Evolutionary conservation across 2,329 filamentous ascomycete species (phyloP).

Genomic region (Aspergillus phoenicis): DNA sequence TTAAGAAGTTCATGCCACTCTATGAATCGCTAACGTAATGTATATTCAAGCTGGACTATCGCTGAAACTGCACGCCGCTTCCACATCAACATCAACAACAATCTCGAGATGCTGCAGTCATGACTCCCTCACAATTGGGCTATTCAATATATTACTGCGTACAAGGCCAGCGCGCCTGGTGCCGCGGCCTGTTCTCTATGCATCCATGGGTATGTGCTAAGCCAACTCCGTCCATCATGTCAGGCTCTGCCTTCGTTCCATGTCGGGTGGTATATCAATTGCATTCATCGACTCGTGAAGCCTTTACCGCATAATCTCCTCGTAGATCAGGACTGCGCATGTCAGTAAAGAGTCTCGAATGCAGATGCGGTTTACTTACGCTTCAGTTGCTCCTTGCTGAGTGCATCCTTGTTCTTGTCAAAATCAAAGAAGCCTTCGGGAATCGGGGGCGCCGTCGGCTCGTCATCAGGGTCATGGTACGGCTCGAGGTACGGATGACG

Average conservation of each 20-base stretch:
- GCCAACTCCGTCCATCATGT: constrained; percentile 7
- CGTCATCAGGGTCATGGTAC: constrained; percentile 97
- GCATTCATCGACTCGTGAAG: constrained; percentile 2
- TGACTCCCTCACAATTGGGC: not conserved
- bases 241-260: constrained; percentile 8
- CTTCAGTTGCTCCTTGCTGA: constrained; percentile 98
- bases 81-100: constrained; percentile 3
- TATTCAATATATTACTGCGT: constrained; percentile 7
- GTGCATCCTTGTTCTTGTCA: constrained; percentile 98
- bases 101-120: not conserved
- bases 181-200: constrained; percentile 16
- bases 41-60: constrained; percentile 8
- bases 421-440: constrained; percentile 99
- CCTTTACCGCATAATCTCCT: constrained; percentile 82
- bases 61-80: constrained; percentile 4
- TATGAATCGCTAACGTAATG: not conserved
- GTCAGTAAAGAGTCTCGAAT: constrained; percentile 16
- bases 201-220: constrained; percentile 23
- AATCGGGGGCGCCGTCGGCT: constrained; percentile 94
- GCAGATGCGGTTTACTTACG: constrained; percentile 50
- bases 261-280: not conserved
- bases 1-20: not conserved
- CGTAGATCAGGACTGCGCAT: constrained; percentile 75
- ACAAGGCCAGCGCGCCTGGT: not conserved
- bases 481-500: constrained; percentile 98